A percentile compares a stretch with the other conserved stretches of the same genome.
phyloP scores from a whole-genome alignment of 768 basidiomycete genomes.

The Podaxis mareebaensis region DNA sequence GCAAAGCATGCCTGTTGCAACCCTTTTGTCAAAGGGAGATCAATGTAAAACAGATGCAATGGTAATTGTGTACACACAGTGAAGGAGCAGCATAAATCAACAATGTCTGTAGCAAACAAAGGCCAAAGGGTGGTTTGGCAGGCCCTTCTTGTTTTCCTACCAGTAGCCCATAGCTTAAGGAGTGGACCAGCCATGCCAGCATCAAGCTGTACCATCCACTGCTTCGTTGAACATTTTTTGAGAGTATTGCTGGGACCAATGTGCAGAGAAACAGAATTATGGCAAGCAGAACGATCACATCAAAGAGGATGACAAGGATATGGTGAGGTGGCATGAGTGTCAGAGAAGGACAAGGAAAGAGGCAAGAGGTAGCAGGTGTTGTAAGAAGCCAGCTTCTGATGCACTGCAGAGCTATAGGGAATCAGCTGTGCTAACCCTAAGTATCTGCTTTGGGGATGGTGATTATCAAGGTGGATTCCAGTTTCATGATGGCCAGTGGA shows the following conservation, averaged over 20 bases:
- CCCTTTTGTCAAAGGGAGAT: background rate
- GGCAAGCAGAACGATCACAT: background rate
- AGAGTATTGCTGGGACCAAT: constrained; percentile 8
- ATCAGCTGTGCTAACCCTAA: too few relatives aligned
- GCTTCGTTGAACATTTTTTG: background rate
- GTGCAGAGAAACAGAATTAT: background rate
- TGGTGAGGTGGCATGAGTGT: constrained; percentile 3
- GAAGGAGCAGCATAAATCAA: constrained; percentile 7
- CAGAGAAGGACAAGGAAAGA: too few relatives aligned
- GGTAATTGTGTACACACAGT: background rate
- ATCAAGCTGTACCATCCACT: constrained; percentile 8
- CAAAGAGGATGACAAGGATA: constrained; percentile 9
- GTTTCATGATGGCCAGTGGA: too few relatives aligned
- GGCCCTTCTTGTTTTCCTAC: constrained; percentile 1
- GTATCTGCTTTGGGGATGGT: too few relatives aligned
- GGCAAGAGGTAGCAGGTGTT: too few relatives aligned
- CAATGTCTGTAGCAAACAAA: constrained; percentile 8
- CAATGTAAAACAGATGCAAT: background rate
- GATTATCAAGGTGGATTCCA: too few relatives aligned
- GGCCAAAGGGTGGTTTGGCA: background rate
- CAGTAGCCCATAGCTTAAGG: constrained; percentile 7
- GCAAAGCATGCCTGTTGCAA: background rate
- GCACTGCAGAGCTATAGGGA: too few relatives aligned
- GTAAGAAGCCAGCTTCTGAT: too few relatives aligned
- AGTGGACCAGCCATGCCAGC: constrained; percentile 4